These are phyloP conservation scores for Allantophomopsis cytisporea DNA, from an alignment of 2,329 filamentous ascomycete genomes.

Conservation along the genomic window DNA sequence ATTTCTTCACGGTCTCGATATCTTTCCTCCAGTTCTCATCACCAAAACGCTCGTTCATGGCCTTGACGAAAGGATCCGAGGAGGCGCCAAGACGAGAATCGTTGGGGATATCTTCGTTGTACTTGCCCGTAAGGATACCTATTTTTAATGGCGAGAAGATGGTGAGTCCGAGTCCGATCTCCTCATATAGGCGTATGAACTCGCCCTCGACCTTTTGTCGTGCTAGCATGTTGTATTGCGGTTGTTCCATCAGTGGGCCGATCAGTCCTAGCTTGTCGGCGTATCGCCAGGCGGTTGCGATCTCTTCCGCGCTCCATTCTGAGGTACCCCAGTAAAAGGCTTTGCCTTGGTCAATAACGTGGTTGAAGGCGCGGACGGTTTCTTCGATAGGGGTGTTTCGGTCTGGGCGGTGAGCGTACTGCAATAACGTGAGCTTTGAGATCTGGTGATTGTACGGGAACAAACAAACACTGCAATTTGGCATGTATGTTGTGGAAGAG, in stretches of 20 bases:
- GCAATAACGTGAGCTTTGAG: too few relatives aligned
- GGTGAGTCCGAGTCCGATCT: constrained; percentile 46
- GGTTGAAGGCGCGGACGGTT: constrained; percentile 56
- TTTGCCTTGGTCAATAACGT: constrained; percentile 53
- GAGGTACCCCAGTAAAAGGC: constrained; percentile 61
- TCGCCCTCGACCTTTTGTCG: constrained; percentile 51
- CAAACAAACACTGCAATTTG: too few relatives aligned
- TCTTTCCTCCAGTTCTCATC: constrained; percentile 37
- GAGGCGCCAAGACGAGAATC: constrained; percentile 43
- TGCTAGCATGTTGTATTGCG: constrained; percentile 49
- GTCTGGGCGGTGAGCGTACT: constrained; percentile 55
- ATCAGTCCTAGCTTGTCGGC: constrained; percentile 47
- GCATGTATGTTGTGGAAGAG: too few relatives aligned
- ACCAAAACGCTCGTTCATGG: constrained; percentile 25
- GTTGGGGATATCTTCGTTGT: constrained; percentile 46
- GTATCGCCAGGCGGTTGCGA: constrained; percentile 45
- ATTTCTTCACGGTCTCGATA: constrained; percentile 43
- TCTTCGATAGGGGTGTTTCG: constrained; percentile 57
- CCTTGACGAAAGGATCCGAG: constrained; percentile 33
- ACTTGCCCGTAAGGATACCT: constrained; percentile 53
- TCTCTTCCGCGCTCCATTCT: constrained; percentile 54
- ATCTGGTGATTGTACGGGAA: too few relatives aligned
- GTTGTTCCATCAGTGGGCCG: constrained; percentile 53
- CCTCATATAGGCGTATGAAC: constrained; percentile 43
- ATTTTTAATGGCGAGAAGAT: constrained; percentile 46